A percentile compares a stretch with the other conserved stretches of the same genome.
phyloP scores from a whole-genome alignment of 306 rosid genomes.

The Lathyrus oleraceus region DNA sequence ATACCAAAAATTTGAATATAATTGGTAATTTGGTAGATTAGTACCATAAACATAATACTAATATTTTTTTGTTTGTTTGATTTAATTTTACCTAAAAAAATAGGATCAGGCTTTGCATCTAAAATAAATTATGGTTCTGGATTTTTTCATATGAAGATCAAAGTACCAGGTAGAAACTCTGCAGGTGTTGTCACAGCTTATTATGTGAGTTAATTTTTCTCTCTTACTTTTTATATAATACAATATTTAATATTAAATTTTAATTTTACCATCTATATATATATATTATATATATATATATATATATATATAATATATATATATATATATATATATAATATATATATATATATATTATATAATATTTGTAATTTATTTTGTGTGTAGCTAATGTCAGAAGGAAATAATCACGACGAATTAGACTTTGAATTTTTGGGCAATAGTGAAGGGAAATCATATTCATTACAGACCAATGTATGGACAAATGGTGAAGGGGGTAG shows the following conservation, averaged over 20 bases:
- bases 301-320: too few species aligned
- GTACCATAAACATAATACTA: not conserved
- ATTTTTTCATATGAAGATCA: slow-evolving; percentile 50
- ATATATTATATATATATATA: too few species aligned
- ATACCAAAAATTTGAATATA: not conserved
- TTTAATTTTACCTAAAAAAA: not conserved
- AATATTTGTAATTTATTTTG: not conserved
- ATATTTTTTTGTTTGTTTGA: not conserved
- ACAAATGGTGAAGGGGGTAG: slow-evolving; percentile 46
- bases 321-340: too few species aligned
- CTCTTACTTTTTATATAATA: not conserved
- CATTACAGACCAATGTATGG: slow-evolving; percentile 60
- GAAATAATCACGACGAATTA: slow-evolving; percentile 47
- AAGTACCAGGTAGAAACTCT: slow-evolving; percentile 50
- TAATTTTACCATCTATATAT: not conserved
- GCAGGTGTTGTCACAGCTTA: slow-evolving; percentile 60
- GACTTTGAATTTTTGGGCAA: slow-evolving; percentile 73
- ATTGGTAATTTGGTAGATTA: not conserved
- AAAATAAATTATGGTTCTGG: slow-evolving; percentile 51
- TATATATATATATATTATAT: too few species aligned
- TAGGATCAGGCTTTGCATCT: slow-evolving; percentile 62
- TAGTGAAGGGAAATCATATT: slow-evolving; percentile 42
- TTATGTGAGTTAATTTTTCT: slow-evolving; percentile 39
- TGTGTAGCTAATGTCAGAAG: slow-evolving; percentile 48
- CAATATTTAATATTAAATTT: not conserved